These are phyloP conservation scores for Trichoderma breve DNA, from an alignment of 2,329 filamentous ascomycete species.

Conservation along the genomic window DNA sequence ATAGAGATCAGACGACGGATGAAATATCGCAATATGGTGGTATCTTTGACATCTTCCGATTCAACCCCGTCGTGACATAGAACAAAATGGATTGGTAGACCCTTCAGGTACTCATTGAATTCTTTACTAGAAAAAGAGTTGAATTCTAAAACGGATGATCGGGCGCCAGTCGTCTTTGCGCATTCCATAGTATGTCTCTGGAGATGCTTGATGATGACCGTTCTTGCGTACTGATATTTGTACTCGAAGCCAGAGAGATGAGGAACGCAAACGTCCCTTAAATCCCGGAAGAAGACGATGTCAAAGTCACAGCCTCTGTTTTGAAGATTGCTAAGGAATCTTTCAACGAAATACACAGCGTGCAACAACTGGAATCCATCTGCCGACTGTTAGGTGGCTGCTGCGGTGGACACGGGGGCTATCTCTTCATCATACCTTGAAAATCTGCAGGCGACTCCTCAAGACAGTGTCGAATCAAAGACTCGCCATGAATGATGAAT, in stretches of 20 bases:
- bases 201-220: conserved; percentile 64
- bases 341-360: conserved; percentile 66
- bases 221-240: conserved; percentile 62
- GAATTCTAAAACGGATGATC: conserved; percentile 41
- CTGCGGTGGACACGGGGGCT: not conserved
- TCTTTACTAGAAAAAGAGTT: conserved; percentile 44
- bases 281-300: conserved; percentile 63
- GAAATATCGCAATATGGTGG: conserved; percentile 33
- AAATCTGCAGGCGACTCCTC: conserved; percentile 64
- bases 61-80: conserved; percentile 64
- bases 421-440: conserved; percentile 35
- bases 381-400: conserved; percentile 24
- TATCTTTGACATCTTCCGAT: conserved; percentile 23
- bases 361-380: conserved; percentile 70
- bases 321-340: conserved; percentile 58
- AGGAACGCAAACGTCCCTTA: conserved; percentile 57
- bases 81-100: conserved; percentile 61
- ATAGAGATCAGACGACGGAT: conserved; percentile 54
- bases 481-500: conserved; percentile 72
- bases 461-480: conserved; percentile 64
- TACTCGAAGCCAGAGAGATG: conserved; percentile 22
- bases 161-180: conserved; percentile 25
- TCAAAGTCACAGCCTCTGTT: conserved; percentile 69
- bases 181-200: not conserved
- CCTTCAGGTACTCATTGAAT: conserved; percentile 56